Evolutionary conservation across 2,329 filamentous ascomycete species (phyloP).

Genomic region (Colletotrichum sp.): DNA sequence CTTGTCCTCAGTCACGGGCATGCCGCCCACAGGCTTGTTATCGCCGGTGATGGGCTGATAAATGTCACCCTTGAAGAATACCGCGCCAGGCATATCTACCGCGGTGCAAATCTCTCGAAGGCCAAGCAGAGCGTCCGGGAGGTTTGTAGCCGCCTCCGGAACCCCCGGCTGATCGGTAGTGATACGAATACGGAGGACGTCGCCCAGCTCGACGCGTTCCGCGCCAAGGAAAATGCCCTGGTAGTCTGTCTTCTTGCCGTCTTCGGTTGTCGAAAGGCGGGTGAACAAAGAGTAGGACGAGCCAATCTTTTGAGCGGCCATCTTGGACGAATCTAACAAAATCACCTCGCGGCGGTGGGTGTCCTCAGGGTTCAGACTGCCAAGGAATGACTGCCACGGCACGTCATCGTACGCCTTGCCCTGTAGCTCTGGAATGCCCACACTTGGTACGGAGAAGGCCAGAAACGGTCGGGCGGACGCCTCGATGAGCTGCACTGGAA

Average conservation of each 20-base stretch:
- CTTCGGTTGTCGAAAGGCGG: constrained; percentile 31
- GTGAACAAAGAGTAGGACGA: constrained; percentile 55
- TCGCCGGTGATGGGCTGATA: constrained; percentile 37
- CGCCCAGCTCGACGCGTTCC: constrained; percentile 51
- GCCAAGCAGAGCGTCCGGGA: constrained; percentile 39
- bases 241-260: constrained; percentile 38
- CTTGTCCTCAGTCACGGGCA: constrained; percentile 36
- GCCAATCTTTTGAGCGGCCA: constrained; percentile 53
- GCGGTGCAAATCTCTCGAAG: constrained; percentile 44
- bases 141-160: background rate
- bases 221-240: constrained; percentile 56
- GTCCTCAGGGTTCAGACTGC: constrained; percentile 36
- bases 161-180: constrained; percentile 32
- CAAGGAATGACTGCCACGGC: constrained; percentile 42
- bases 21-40: constrained; percentile 17
- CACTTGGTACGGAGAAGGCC: constrained; percentile 53
- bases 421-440: constrained; percentile 41
- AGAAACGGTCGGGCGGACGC: constrained; percentile 53
- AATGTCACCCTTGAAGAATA: constrained; percentile 46
- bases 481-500: constrained; percentile 41
- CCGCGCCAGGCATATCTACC: constrained; percentile 33
- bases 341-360: constrained; percentile 43
- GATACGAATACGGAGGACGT: constrained; percentile 52
- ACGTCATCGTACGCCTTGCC: constrained; percentile 45
- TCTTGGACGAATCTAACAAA: constrained; percentile 54